A percentile compares a stretch with the other conserved stretches of the same genome.
These are phyloP conservation scores for Amanita pseudoporphyria DNA, from an alignment of 768 basidiomycete genomes.

Conservation along the genomic window DNA sequence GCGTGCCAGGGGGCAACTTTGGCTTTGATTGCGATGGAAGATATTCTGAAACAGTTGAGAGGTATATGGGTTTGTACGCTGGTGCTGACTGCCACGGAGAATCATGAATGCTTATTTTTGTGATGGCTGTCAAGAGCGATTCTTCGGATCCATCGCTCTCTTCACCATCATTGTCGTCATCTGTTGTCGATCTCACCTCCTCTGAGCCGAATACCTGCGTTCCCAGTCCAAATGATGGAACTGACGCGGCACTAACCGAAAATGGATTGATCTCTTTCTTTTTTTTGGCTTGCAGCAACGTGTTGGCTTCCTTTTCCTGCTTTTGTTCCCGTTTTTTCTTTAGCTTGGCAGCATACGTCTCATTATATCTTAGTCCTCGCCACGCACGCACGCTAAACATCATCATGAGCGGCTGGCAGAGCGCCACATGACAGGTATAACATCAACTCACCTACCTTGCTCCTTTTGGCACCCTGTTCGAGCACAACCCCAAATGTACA, in stretches of 20 bases:
- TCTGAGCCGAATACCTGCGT: conserved; percentile 53
- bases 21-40: conserved; percentile 46
- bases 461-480: conserved; percentile 62
- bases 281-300: conserved; percentile 20
- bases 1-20: conserved; percentile 33
- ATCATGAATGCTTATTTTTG: conserved; percentile 41
- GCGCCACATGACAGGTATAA: conserved; percentile 1
- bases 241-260: conserved; percentile 32
- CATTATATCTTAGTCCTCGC: conserved; percentile 66
- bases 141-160: conserved; percentile 34
- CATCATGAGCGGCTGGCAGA: neutral
- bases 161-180: conserved; percentile 15
- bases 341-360: conserved; percentile 65
- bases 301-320: conserved; percentile 24
- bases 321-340: conserved; percentile 40
- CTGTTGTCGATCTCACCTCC: conserved; percentile 2
- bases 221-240: conserved; percentile 45
- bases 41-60: conserved; percentile 70
- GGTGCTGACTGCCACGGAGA: conserved; percentile 64
- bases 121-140: conserved; percentile 48
- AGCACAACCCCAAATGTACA: conserved; percentile 83
- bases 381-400: conserved; percentile 65
- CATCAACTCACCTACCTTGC: conserved; percentile 57
- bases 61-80: conserved; percentile 56
- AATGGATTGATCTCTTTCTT: conserved; percentile 52